These are phyloP conservation scores for Candolleomyces aberdarensis DNA, from an alignment of 768 basidiomycete species.

Conservation along the genomic window DNA sequence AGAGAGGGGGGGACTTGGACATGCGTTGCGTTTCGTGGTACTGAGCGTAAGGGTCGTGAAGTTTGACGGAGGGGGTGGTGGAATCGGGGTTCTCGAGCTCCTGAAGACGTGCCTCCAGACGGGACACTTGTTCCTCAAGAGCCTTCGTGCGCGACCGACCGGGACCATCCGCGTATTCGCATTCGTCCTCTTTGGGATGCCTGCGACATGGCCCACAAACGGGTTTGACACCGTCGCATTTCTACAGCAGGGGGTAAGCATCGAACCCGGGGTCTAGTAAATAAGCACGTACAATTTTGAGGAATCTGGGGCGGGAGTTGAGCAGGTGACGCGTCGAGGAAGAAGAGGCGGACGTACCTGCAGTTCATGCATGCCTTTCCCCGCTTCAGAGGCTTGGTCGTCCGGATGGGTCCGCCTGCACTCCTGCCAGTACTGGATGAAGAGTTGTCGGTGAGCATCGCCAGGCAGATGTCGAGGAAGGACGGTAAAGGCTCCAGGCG, in stretches of 20 bases:
- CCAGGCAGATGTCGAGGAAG: conserved; percentile 22
- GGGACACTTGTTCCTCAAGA: conserved; percentile 56
- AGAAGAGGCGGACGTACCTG: conserved; percentile 31
- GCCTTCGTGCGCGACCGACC: conserved; percentile 57
- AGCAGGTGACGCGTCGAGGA: background rate
- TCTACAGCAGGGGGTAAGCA: conserved; percentile 26
- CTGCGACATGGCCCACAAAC: conserved; percentile 61
- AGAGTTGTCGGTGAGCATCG: conserved; percentile 38
- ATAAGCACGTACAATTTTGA: conserved; percentile 44
- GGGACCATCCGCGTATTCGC: conserved; percentile 68
- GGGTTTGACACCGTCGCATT: conserved; percentile 66
- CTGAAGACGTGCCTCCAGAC: conserved; percentile 53
- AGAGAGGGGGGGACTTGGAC: conserved; percentile 32
- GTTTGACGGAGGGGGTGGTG: conserved; percentile 42
- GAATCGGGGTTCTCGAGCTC: conserved; percentile 55
- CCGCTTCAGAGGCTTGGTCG: conserved; percentile 44
- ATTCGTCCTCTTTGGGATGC: conserved; percentile 61
- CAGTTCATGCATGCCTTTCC: conserved; percentile 56
- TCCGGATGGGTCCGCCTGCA: conserved; percentile 25
- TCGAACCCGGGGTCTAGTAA: background rate
- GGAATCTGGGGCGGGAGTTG: conserved; percentile 31
- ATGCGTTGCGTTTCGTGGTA: conserved; percentile 28
- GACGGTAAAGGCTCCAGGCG: conserved; percentile 19
- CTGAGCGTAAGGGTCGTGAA: conserved; percentile 48
- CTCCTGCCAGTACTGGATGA: conserved; percentile 21